Conservation (phyloP, 768 basidiomycete species). For the Tricholoma furcatifolium region DNA sequence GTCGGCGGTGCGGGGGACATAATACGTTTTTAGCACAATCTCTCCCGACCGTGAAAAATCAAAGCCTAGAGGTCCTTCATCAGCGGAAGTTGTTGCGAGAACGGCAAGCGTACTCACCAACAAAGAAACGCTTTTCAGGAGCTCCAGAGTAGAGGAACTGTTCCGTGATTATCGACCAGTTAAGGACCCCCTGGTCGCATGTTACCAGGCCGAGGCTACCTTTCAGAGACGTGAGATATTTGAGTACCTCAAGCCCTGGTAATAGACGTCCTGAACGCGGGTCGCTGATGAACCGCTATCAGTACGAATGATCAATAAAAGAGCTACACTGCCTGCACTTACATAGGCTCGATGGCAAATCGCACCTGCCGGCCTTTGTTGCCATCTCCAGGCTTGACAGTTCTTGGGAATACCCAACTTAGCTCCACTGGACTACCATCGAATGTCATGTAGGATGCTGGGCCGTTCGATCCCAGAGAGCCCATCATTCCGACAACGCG, state of each 20-base stretch:
- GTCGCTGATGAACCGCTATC: slow-evolving; percentile 19
- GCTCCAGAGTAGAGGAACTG: slow-evolving; percentile 25
- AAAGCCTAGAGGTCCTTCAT: slow-evolving; percentile 20
- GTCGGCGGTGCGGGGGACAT: slow-evolving; percentile 21
- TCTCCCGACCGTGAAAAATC: slow-evolving; percentile 26
- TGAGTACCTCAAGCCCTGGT: slow-evolving; percentile 24
- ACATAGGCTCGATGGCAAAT: slow-evolving; percentile 35
- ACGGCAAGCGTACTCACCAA: slow-evolving; percentile 20
- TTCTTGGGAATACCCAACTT: slow-evolving; percentile 30
- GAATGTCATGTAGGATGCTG: slow-evolving; percentile 29
- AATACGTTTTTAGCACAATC: slow-evolving; percentile 30
- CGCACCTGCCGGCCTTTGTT: slow-evolving; percentile 24
- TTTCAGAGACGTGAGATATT: slow-evolving; percentile 24
- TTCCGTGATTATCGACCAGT: slow-evolving; percentile 28
- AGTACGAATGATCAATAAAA: background rate
- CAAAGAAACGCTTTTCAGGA: slow-evolving; percentile 28
- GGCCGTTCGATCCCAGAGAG: slow-evolving; percentile 18
- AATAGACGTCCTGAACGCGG: slow-evolving; percentile 24
- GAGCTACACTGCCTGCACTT: slow-evolving; percentile 1
- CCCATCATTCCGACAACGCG: slow-evolving; percentile 30
- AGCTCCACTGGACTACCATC: slow-evolving; percentile 32
- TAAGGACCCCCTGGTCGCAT: slow-evolving; percentile 20
- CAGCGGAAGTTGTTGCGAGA: background rate
- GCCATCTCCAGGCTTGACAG: slow-evolving; percentile 14
- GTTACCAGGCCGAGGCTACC: slow-evolving; percentile 29